Conservation (phyloP, 208 protist species). For the Wallacemonas sp. region DNA sequence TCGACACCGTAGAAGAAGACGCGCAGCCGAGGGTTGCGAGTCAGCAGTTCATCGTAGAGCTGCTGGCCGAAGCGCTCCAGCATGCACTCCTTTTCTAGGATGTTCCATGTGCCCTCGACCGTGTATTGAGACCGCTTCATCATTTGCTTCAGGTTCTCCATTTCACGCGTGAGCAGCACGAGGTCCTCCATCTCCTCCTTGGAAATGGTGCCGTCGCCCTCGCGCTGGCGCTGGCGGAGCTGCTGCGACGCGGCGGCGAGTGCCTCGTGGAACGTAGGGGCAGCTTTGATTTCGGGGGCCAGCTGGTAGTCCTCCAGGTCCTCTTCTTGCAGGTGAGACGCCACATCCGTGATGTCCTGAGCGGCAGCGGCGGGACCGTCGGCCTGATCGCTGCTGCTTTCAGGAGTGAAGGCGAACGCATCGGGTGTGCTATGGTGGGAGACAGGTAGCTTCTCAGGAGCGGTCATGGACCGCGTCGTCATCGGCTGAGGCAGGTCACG, state of each 20-base stretch:
- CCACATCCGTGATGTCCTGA: neutral
- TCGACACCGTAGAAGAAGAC: conserved; percentile 71
- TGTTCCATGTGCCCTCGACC: conserved; percentile 65
- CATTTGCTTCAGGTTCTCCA: conserved; percentile 59
- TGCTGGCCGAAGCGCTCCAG: conserved; percentile 58
- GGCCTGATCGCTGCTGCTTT: neutral
- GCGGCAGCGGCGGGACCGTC: neutral
- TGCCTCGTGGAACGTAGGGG: conserved; percentile 38
- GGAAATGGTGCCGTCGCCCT: conserved; percentile 33
- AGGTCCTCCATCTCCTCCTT: conserved; percentile 62
- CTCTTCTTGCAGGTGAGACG: conserved; percentile 8
- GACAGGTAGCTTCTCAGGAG: conserved; percentile 1
- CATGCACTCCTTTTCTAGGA: conserved; percentile 53
- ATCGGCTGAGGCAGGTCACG: neutral
- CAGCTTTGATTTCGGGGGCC: neutral
- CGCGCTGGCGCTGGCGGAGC: conserved; percentile 49
- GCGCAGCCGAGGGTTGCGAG: conserved; percentile 41
- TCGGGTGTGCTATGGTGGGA: conserved; percentile 11
- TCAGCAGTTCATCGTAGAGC: conserved; percentile 66
- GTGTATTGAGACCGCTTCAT: conserved; percentile 59
- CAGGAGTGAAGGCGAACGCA: conserved; percentile 11
- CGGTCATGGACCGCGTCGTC: neutral
- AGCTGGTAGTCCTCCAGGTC: conserved; percentile 14
- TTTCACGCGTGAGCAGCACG: conserved; percentile 59
- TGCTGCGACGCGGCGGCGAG: conserved; percentile 34